Conservation (phyloP, 345 rosid species). For the Dimocarpus longan region DNA sequence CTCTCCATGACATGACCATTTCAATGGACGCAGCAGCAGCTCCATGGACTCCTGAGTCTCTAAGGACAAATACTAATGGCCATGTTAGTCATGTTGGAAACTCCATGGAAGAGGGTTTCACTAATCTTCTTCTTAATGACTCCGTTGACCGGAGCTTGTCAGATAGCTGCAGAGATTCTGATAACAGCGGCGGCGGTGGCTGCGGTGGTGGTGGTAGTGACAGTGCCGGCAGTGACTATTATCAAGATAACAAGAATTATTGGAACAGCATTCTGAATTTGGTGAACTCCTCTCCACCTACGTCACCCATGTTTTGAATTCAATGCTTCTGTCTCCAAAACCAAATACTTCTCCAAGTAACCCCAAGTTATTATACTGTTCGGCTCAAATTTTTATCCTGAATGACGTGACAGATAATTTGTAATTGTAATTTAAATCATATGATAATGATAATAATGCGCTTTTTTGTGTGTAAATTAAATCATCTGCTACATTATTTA, state of each 20-base stretch:
- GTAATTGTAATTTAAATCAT: not conserved
- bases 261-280: slow-evolving; percentile 94
- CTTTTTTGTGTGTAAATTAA: no score
- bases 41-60: slow-evolving; percentile 51
- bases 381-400: not conserved
- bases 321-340: not conserved
- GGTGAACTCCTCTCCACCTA: slow-evolving; percentile 86
- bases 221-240: slow-evolving; percentile 48
- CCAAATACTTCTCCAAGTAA: not conserved
- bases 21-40: slow-evolving; percentile 38
- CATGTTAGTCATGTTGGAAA: slow-evolving; percentile 20
- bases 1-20: slow-evolving; percentile 48
- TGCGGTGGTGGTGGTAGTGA: slow-evolving; percentile 26
- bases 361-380: not conserved
- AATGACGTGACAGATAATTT: not conserved
- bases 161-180: slow-evolving; percentile 50
- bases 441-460: not conserved
- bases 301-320: slow-evolving; percentile 64
- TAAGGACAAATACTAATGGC: slow-evolving; percentile 25
- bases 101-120: slow-evolving; percentile 73
- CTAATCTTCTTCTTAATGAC: slow-evolving; percentile 65
- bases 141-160: slow-evolving; percentile 48
- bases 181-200: slow-evolving; percentile 26
- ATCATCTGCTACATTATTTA: not conserved
- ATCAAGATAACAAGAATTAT: slow-evolving; percentile 88